Evolutionary conservation across 2,329 filamentous ascomycete species (phyloP), one percentile per base, ranked within the genome.

Genomic region (Aureobasidium sp.): DNA sequence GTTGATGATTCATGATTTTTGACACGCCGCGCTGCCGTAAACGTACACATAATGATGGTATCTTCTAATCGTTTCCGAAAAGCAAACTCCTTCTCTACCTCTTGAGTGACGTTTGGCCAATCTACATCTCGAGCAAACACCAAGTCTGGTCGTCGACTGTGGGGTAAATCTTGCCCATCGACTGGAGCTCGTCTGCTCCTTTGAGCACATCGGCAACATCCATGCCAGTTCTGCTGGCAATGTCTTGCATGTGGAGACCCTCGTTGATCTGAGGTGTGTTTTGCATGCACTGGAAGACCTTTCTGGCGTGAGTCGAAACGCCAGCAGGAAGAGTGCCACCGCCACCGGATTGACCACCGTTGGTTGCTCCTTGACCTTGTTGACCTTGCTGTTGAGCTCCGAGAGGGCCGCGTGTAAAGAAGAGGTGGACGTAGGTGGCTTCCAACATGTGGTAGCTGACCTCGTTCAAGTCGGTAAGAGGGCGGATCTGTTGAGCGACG

Each of bases 121-220:
- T 66, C 73, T 73, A 86, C 65, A 81, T 84, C 63, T 95, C 90
- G 64, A 97, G 78, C 65, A 96, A 79, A 47, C 91, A 90, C 87
- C 90, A 97, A 0, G 93, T 97, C 74, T 90, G 83, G 70, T 97
- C 93, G 75, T 97, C 91, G 62, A 96, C 82, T 11, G 95, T 99
- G 31, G 91, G 90, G 76, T 91, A 99, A 66, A 96, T 90, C 68
- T 90, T 72, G 33, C 91, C 90, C 61, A 84, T 76, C 2, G 79
- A 79, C 47, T 91, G 75, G 70, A 99, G 75, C 75, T 97, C 91
- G 68, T 96, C 90, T 11, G 89, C 85, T n/a, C 86, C 92, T 58
- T 82, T 84, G 67, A 86, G 78, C 15, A 94, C 88, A 49, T 95
- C 90, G 29, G 80, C 80, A 33, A 86, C 76, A 9, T 87, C 80